phyloP scores from a whole-genome alignment of 2,329 filamentous ascomycete genomes.

The Aureobasidium namibiae region DNA sequence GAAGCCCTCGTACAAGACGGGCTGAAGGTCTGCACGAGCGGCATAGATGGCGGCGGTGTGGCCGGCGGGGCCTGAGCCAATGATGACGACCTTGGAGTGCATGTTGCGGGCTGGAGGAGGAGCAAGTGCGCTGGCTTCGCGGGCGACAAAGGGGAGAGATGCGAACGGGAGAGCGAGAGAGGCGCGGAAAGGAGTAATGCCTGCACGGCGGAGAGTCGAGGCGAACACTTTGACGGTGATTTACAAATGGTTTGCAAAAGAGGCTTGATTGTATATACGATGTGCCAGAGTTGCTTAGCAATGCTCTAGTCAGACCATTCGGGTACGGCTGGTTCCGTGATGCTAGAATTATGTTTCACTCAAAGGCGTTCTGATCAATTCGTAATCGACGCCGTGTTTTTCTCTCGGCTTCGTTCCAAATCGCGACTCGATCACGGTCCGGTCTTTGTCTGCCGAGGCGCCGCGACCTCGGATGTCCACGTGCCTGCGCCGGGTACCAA shows the following conservation, averaged over 20 bases:
- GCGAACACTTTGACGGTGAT: constrained; percentile 82
- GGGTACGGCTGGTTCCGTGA: constrained; percentile 4
- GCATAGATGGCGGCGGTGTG: constrained; percentile 97
- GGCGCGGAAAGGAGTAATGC: constrained; percentile 57
- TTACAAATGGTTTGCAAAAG: neutral
- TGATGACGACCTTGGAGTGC: constrained; percentile 81
- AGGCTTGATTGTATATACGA: neutral
- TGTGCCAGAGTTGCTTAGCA: constrained; percentile 7
- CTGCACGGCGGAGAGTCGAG: constrained; percentile 63
- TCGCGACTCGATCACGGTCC: neutral
- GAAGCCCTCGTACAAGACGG: constrained; percentile 95
- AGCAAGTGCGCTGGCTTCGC: constrained; percentile 19
- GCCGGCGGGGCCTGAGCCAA: constrained; percentile 83
- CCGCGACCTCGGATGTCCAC: neutral
- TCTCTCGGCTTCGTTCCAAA: constrained; percentile 6
- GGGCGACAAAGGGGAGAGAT: constrained; percentile 24
- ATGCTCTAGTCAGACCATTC: constrained; percentile 10
- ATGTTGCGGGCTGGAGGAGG: constrained; percentile 51
- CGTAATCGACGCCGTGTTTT: constrained; percentile 2
- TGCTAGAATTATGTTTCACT: neutral
- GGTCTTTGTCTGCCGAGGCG: neutral
- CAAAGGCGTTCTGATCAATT: neutral
- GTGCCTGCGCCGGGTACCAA: neutral
- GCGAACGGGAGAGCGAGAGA: constrained; percentile 53
- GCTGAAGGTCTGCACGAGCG: constrained; percentile 86